Base-by-base conservation (phyloP, 2,329 filamentous ascomycete species). In the Penicillium vulpinum region DNA sequence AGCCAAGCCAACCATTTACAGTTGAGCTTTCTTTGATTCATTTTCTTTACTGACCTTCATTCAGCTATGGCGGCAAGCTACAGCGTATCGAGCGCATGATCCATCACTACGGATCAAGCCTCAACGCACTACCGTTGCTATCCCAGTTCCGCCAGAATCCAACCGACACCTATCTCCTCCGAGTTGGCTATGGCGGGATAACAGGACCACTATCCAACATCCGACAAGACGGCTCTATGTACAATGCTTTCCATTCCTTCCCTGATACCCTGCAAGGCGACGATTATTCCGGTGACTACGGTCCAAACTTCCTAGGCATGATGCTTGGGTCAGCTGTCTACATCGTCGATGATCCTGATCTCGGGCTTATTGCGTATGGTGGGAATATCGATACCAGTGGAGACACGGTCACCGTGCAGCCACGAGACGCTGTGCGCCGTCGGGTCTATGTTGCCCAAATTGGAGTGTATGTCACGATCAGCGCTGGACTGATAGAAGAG, bases 101-200 rank as follows among this genome's bases (percentile, higher is more conserved):
- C 56, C 84, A 87, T 62, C 84, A 87, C 69, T 87, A 86, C 61
- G 83, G 83, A 18, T 85, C 82, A 0, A 81, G 77, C 0, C 79
- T 86, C 6, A 86, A 86, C 66, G 77, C 83, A 0, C 76, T 84
- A 0, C 81, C 83, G 1, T 72, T 85, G 2, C 78, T 86, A 3
- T 76, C 77, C 2, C 74, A 79, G 4, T 86, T 81, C 69, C 79
- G 81, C 43, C n/a, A 45, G n/a, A 45, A 45, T 31, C 28, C 43
- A 21, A 45, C 26, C 1, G 43, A 45, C 28, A 45, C 8, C 11
- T 21, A 45, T 33, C 43, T 45, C 28, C 43, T 45, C 28, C 43
- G n/a, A 33, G 28, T 45, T 45, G 43, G 81, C 0, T 85, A 81
- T 62, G 83, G 78, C 3, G 83, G 45, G 10, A 26, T 36, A 15